Evolutionary conservation across 2,329 filamentous ascomycete genomes (phyloP).

Genomic region (Fusarium denticulatum): DNA sequence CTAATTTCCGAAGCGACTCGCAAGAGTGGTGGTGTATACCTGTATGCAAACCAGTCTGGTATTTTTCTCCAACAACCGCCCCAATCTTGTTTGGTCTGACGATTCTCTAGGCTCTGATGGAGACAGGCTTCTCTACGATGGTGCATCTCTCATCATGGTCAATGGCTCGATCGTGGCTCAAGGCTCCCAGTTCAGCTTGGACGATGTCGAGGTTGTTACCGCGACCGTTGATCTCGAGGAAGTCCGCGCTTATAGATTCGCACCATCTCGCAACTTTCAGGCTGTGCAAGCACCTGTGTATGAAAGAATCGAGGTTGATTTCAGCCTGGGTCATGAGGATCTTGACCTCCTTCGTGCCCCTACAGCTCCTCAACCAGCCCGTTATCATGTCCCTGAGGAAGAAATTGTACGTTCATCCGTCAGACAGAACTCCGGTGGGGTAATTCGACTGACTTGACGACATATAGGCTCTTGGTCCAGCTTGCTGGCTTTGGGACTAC

Average conservation of each 20-base stretch:
- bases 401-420: slow-evolving; percentile 22
- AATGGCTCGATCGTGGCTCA: slow-evolving; percentile 72
- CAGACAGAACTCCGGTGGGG: background rate
- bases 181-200: slow-evolving; percentile 68
- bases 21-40: slow-evolving; percentile 68
- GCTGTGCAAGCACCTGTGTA: slow-evolving; percentile 51
- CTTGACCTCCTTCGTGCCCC: slow-evolving; percentile 42
- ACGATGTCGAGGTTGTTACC: slow-evolving; percentile 69
- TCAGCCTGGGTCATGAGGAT: slow-evolving; percentile 47
- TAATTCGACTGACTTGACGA: background rate
- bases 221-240: slow-evolving; percentile 77
- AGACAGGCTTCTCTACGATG: slow-evolving; percentile 65
- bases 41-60: slow-evolving; percentile 52
- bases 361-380: slow-evolving; percentile 39
- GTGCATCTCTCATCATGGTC: slow-evolving; percentile 68
- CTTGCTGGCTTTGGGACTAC: slow-evolving; percentile 33
- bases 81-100: background rate
- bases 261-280: slow-evolving; percentile 67
- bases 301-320: slow-evolving; percentile 34
- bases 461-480: slow-evolving; percentile 18
- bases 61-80: background rate
- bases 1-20: slow-evolving; percentile 74
- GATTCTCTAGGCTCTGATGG: slow-evolving; percentile 58
- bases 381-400: slow-evolving; percentile 38
- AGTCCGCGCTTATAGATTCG: slow-evolving; percentile 68